Evolutionary conservation across 2,329 filamentous ascomycete species (phyloP).

Genomic region (Phialemonium atrogriseum): DNA sequence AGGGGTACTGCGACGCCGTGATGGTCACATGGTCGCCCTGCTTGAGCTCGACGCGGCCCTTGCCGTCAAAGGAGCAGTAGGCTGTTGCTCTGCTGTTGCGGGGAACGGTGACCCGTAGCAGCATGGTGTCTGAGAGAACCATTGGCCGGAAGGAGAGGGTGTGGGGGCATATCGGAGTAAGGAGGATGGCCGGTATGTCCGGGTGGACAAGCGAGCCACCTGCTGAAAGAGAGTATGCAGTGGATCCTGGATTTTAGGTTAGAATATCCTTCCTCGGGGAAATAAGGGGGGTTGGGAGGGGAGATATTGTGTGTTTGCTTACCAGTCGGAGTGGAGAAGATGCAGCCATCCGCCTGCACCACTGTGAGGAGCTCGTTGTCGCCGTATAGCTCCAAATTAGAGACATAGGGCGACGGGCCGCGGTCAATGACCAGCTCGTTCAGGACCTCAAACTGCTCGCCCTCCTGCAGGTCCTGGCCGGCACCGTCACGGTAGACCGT

Average conservation of each 20-base stretch:
- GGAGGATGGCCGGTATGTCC: conserved; percentile 90
- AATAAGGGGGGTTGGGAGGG: neutral
- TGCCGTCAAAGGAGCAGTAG: conserved; percentile 96
- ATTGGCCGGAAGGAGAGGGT: conserved; percentile 95
- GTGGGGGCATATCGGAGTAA: conserved; percentile 96
- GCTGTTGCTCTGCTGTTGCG: conserved; percentile 80
- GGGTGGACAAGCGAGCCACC: conserved; percentile 94
- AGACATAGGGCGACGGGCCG: conserved; percentile 92
- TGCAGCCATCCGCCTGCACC: conserved; percentile 93
- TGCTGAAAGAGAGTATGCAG: conserved; percentile 91
- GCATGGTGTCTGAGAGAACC: conserved; percentile 92
- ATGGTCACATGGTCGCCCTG: conserved; percentile 96
- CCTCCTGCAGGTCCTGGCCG: conserved; percentile 67
- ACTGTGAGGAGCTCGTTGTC: conserved; percentile 93
- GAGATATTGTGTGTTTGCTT: conserved; percentile 7
- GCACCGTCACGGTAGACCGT: conserved; percentile 76
- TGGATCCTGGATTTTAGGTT: conserved; percentile 47
- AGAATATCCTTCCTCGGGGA: conserved; percentile 2
- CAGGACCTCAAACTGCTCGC: conserved; percentile 93
- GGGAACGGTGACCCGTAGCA: conserved; percentile 82
- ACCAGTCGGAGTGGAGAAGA: conserved; percentile 92
- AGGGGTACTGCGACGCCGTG: conserved; percentile 90
- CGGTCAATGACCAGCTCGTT: conserved; percentile 98
- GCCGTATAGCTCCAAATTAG: conserved; percentile 90
- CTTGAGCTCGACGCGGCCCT: conserved; percentile 85